These are phyloP conservation scores for Bruguiera gymnorhiza DNA, from an alignment of 345 rosid genomes.

Conservation along the genomic window DNA sequence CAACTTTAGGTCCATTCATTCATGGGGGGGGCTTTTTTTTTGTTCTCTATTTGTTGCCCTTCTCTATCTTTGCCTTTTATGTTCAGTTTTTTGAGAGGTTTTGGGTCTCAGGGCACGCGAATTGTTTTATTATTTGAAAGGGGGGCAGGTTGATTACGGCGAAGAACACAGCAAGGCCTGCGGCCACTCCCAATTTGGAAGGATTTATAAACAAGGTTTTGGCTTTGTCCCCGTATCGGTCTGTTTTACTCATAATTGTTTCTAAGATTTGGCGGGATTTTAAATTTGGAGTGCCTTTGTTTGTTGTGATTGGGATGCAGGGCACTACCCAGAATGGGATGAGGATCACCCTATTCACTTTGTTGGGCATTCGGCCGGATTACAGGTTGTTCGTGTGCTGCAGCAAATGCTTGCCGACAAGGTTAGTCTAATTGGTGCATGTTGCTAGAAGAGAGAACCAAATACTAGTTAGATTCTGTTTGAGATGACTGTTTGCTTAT, in stretches of 20 bases:
- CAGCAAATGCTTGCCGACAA: slow-evolving; percentile 98
- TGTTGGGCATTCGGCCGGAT: slow-evolving; percentile 98
- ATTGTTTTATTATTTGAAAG: slow-evolving; percentile 90
- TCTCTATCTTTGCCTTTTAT: not conserved
- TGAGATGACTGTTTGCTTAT: slow-evolving; percentile 10
- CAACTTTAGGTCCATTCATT: not conserved
- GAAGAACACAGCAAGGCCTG: slow-evolving; percentile 85
- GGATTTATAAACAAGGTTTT: slow-evolving; percentile 71
- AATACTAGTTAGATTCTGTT: not conserved
- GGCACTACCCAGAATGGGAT: slow-evolving; percentile 93
- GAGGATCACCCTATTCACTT: slow-evolving; percentile 94
- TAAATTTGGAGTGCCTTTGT: slow-evolving; percentile 10
- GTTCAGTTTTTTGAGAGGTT: not conserved
- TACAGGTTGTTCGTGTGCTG: slow-evolving; percentile 95
- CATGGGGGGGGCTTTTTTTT: not conserved
- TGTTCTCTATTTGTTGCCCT: not conserved
- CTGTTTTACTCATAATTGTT: not conserved
- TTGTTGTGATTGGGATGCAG: slow-evolving; percentile 36
- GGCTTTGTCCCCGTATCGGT: not conserved
- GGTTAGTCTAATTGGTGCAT: slow-evolving; percentile 39
- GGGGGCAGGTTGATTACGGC: slow-evolving; percentile 88
- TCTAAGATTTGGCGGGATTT: not conserved
- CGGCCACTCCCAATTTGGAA: slow-evolving; percentile 85
- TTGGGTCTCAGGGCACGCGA: slow-evolving; percentile 80
- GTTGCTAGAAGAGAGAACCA: not conserved